A percentile compares a stretch with the other conserved stretches of the same genome.
phyloP scores from a whole-genome alignment of 2,329 filamentous ascomycete species.

The Pseudogymnoascus sp. region DNA sequence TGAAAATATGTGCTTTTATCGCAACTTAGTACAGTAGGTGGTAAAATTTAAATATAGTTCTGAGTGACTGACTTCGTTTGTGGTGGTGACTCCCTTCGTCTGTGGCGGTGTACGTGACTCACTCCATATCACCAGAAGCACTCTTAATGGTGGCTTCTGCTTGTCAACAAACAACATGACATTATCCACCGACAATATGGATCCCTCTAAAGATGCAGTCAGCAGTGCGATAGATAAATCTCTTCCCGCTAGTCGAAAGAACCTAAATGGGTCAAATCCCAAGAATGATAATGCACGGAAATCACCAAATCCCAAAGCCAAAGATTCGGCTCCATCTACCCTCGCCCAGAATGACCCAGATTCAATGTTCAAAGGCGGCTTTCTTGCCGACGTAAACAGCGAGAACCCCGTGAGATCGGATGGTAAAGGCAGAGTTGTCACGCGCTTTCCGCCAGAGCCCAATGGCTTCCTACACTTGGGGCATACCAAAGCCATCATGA shows the following conservation, averaged over 20 bases:
- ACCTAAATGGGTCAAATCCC: conserved; percentile 45
- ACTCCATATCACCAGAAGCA: background rate
- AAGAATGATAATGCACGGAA: conserved; percentile 38
- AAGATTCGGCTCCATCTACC: conserved; percentile 20
- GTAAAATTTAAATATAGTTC: background rate
- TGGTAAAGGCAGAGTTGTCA: conserved; percentile 47
- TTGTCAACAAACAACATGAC: background rate
- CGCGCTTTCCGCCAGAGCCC: conserved; percentile 77
- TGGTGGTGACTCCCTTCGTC: background rate
- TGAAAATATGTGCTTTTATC: background rate
- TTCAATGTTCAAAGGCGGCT: conserved; percentile 73
- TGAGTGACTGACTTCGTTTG: background rate
- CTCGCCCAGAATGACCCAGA: conserved; percentile 45
- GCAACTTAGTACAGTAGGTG: background rate
- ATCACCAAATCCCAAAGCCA: conserved; percentile 27
- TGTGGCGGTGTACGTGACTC: background rate
- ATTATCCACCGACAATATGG: background rate
- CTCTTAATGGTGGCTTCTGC: background rate
- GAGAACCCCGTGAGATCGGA: conserved; percentile 50
- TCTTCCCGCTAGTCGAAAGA: conserved; percentile 34
- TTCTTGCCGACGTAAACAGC: conserved; percentile 64
- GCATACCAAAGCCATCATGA: conserved; percentile 88
- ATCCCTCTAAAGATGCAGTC: background rate
- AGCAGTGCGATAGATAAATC: background rate
- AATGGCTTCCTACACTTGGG: conserved; percentile 93